phyloP scores from a whole-genome alignment of 371 early-diverging fungal species.

The Mortierella polycephala region DNA sequence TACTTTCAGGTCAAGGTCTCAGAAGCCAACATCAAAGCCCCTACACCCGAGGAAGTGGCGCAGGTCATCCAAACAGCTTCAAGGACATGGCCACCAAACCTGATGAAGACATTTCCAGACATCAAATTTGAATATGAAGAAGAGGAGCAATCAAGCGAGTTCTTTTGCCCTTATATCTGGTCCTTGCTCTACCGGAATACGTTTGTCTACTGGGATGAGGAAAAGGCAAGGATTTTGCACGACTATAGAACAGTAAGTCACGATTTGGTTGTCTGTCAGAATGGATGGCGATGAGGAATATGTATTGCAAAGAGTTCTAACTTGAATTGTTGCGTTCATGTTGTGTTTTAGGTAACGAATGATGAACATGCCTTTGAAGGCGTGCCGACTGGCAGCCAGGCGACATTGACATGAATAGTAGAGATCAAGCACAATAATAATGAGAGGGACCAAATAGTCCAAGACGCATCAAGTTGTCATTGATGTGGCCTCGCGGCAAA shows the following conservation, averaged over 20 bases:
- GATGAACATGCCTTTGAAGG: conserved; percentile 49
- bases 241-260: conserved; percentile 57
- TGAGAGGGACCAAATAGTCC: too few species aligned
- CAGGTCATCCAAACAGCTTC: conserved; percentile 73
- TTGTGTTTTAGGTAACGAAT: conserved; percentile 23
- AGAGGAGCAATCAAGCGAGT: conserved; percentile 67
- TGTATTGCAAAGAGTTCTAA: neutral
- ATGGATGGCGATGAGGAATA: too few species aligned
- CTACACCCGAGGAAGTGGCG: conserved; percentile 73
- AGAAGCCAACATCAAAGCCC: conserved; percentile 74
- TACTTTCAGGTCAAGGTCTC: conserved; percentile 72
- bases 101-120: conserved; percentile 65
- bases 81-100: conserved; percentile 73
- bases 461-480: too few species aligned
- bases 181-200: conserved; percentile 65
- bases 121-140: conserved; percentile 78
- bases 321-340: neutral
- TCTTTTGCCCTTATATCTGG: conserved; percentile 83
- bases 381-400: conserved; percentile 24
- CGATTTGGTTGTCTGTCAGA: neutral
- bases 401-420: conserved; percentile 9
- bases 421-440: too few species aligned
- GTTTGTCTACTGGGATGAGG: conserved; percentile 78
- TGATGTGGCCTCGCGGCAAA: too few species aligned
- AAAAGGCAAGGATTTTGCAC: conserved; percentile 66